Percentiles rank a stretch among this genome's conserved stretches.
These are phyloP conservation scores for Leucocoprinus gongylophorus DNA, from an alignment of 1,284 basidiomycete genomes.

Conservation along the genomic window DNA sequence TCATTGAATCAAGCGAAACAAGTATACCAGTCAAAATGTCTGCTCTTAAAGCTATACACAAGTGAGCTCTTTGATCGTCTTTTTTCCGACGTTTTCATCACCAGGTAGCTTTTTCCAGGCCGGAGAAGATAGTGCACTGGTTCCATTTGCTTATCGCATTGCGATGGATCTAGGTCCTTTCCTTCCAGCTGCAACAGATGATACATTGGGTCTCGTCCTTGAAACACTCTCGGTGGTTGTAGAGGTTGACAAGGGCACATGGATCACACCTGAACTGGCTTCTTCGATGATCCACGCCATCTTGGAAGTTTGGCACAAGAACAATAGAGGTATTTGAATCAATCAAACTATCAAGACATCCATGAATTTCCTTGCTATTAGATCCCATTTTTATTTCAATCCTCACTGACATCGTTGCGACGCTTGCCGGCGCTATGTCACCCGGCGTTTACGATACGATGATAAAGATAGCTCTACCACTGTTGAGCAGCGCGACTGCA, in stretches of 20 bases:
- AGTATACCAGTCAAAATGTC: constrained; percentile 87
- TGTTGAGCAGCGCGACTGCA: constrained; percentile 59
- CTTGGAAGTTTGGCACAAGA: constrained; percentile 77
- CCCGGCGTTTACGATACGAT: constrained; percentile 63
- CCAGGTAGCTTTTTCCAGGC: constrained; percentile 58
- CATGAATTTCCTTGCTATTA: constrained; percentile 25
- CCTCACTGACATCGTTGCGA: constrained; percentile 74
- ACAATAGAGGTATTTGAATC: constrained; percentile 59
- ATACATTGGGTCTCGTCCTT: constrained; percentile 86
- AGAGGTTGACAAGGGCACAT: constrained; percentile 65
- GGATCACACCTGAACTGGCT: constrained; percentile 61
- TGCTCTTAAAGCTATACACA: constrained; percentile 86
- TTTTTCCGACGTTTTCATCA: neutral
- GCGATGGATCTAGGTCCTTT: constrained; percentile 84
- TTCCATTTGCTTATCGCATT: constrained; percentile 66
- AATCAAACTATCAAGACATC: constrained; percentile 75
- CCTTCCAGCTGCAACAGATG: constrained; percentile 72
- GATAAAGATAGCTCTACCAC: constrained; percentile 67
- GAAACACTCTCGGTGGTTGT: constrained; percentile 80
- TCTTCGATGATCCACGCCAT: constrained; percentile 56
- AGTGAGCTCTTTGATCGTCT: constrained; percentile 44
- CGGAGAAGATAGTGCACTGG: constrained; percentile 50
- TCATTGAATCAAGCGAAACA: constrained; percentile 68
- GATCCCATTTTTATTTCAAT: constrained; percentile 89
- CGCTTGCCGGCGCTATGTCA: constrained; percentile 55